Base-by-base conservation (phyloP, 179 eudicot genomes). In the Monotropa hypopitys region DNA sequence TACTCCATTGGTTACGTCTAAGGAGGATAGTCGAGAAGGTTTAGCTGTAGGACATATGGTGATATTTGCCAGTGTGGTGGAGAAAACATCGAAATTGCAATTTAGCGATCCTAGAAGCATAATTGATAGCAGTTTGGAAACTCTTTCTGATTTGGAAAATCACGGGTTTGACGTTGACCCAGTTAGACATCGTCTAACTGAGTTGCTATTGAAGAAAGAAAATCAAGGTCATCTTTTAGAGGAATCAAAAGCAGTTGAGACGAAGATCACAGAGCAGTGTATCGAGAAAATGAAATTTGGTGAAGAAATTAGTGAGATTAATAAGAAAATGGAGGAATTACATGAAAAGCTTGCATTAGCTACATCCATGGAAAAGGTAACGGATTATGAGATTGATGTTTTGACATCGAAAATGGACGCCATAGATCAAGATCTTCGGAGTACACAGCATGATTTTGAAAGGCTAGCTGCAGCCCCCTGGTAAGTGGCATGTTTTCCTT, bases 41-140 rank as follows among this genome's bases (percentile, higher is more conserved):
- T 80, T 86, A 77, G 90, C 89, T 51, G 83, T 88, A 54, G 90
- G 87, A 8, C 80, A 69, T 53, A 88, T 88, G 90, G 88, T 88
- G 63, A 86, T 85, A 40, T 88, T 86, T 81, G 81, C 90, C 45
- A 82, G 84, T 77, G 76, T 88, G 70, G 89, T 85, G 35, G 86
- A 84, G 79, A 80, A 72, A 43, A 72, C 85, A 61, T 83, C 82
- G 3, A 82, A 80, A 80, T 78, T 85, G 33, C 78, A 42, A 56
- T 78, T 86, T 53, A 75, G 54, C 40, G 90, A 84, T 26, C 85
- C 85, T 7, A 78, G 75, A 80, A 84, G 76, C 76, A 38, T 76
- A 16, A 65, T 86, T 3, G 84, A 88, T 46, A 81, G 87, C 79
- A 70, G 79, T 80, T 50, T 86, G 80, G 90, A 84, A 76, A 82